Base-by-base conservation (phyloP, 805 yeast species). In the Saccharomyces cerevisiae region DNA sequence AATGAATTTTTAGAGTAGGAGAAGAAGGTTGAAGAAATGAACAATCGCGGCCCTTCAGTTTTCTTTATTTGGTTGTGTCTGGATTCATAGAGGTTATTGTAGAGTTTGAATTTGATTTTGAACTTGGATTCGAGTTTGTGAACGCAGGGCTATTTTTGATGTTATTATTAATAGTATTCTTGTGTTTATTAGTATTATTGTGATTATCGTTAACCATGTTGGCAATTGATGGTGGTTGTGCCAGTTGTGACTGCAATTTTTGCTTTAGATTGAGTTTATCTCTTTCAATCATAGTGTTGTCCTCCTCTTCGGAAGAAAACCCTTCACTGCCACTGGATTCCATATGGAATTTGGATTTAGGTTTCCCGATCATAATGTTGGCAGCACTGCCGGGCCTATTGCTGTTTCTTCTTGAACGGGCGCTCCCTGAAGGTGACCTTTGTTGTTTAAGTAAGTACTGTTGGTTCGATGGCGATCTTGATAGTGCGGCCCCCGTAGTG, bases 311-410 rank as follows among this genome's bases (percentile, higher is more conserved):
- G 6, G 61, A 57, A 14, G 65, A 62, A 32, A 59, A 57, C 36
- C 58, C 65, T 41, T 62, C 65, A 47, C 65, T 62, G 47, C 65
- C 64, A 50, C 64, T 62, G 24, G 63, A 60, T 22, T 62, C 65
- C 17, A 62, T 53, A 31, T 58, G 59, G 53, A 62, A 62, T 17
- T 55, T 61, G 27, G 56, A 53, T 36, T 53, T 50, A 17, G 43
- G 43, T 10, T 36, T 36, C 43, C 43, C 43, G 22, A 17, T 17
- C 43, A 36, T 36, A 3, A 36, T 36, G 22, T 36, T 36, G 10
- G 43, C 22, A 36, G 11, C 43, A 36, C 43, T 36, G 24, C 43
- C 11, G 2, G 43, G 43, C 24, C 24, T 36, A 11, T 36, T 36
- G 43, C 43, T 36, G 43, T 36, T 36, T 36, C 43, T 36, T 36